A percentile compares a stretch with the other conserved stretches of the same genome.
These are phyloP conservation scores for Talaromyces amestolkiae DNA, from an alignment of 2,329 filamentous ascomycete species.

Conservation along the genomic window DNA sequence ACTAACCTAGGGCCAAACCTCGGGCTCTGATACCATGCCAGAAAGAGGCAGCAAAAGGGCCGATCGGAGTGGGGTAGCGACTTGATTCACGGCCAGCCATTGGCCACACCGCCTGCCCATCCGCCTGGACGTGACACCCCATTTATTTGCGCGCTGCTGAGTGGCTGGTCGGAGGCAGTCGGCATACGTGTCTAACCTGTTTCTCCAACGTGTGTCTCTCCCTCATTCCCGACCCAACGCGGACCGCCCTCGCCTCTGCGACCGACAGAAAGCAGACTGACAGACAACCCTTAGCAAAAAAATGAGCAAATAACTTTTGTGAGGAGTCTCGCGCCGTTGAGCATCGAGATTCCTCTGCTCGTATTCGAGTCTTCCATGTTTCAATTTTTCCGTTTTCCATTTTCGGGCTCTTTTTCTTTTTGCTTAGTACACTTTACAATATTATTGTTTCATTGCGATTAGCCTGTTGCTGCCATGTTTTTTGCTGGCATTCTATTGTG, in stretches of 20 bases:
- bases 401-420: neutral
- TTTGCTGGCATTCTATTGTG: neutral
- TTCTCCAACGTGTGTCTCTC: neutral
- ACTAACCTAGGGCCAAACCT: neutral
- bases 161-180: neutral
- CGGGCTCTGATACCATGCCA: constrained; percentile 1
- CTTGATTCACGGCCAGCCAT: neutral
- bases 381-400: constrained; percentile 3
- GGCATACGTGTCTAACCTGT: constrained; percentile 5
- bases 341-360: neutral
- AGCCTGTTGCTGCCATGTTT: neutral
- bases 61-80: constrained; percentile 3
- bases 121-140: neutral
- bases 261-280: neutral
- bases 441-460: neutral
- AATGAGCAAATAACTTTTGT: constrained; percentile 3
- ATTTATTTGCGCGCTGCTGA: neutral
- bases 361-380: neutral
- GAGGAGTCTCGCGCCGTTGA: constrained; percentile 4
- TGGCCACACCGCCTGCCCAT: neutral
- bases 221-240: neutral
- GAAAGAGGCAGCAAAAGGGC: neutral
- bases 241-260: neutral
- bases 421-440: neutral
- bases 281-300: neutral